Evolutionary conservation across 768 basidiomycete species (phyloP).

Genomic region (Agaricus blazei): DNA sequence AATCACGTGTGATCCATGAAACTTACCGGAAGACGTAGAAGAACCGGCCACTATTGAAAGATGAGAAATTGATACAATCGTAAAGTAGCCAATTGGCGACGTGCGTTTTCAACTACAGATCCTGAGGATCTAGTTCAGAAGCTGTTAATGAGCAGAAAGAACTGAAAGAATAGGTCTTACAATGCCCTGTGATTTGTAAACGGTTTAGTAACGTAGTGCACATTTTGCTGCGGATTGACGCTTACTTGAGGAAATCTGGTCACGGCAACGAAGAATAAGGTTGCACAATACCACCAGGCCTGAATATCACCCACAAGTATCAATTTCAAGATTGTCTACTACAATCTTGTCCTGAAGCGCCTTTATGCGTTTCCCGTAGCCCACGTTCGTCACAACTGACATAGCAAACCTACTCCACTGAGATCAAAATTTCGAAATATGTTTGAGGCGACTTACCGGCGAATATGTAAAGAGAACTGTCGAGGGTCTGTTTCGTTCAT

Average conservation of each 20-base stretch:
- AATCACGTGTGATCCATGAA: not conserved
- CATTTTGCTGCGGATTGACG: not conserved
- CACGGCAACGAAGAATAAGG: not conserved
- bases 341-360: slow-evolving; percentile 19
- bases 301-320: slow-evolving; percentile 15
- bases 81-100: not conserved
- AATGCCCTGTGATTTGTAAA: not conserved
- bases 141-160: not conserved
- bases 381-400: slow-evolving; percentile 18
- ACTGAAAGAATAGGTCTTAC: not conserved
- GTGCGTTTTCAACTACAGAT: slow-evolving; percentile 4
- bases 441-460: slow-evolving; percentile 13
- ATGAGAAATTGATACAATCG: not conserved
- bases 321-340: slow-evolving; percentile 15
- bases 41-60: slow-evolving; percentile 8
- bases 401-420: slow-evolving; percentile 14
- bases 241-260: slow-evolving; percentile 6
- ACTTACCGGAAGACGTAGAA: slow-evolving; percentile 11
- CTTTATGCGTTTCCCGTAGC: slow-evolving; percentile 20
- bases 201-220: not conserved
- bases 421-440: not conserved
- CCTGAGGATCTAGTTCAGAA: not conserved
- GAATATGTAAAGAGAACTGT: slow-evolving; percentile 12
- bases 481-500: slow-evolving; percentile 10
- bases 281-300: not conserved